phyloP scores from a whole-genome alignment of 1,284 basidiomycete genomes.

The Ustilago trichophora region DNA sequence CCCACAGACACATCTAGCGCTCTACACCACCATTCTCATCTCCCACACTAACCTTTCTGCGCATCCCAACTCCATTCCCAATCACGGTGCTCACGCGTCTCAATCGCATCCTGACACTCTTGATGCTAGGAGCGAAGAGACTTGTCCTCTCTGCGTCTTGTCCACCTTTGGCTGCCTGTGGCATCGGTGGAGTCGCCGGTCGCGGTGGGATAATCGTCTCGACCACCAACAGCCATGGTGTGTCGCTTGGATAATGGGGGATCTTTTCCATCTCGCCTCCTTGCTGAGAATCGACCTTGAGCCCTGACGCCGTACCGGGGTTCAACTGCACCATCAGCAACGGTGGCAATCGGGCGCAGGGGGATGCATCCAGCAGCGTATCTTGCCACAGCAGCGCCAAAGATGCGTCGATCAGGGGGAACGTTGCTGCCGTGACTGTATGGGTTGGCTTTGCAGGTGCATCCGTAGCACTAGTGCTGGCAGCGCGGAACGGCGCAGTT shows the following conservation, averaged over 20 bases:
- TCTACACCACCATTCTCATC: too few relatives aligned
- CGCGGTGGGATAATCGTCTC: slow-evolving; percentile 41
- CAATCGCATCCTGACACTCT: slow-evolving; percentile 18
- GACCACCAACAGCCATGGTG: slow-evolving; percentile 28
- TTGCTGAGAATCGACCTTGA: neutral
- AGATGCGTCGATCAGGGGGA: slow-evolving; percentile 1
- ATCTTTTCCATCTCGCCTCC: neutral
- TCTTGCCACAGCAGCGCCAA: slow-evolving; percentile 43
- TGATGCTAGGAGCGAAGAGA: slow-evolving; percentile 44
- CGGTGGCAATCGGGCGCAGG: slow-evolving; percentile 19
- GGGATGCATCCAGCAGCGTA: slow-evolving; percentile 23
- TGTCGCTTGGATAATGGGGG: neutral
- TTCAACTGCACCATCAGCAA: slow-evolving; percentile 34
- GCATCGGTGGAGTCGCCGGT: slow-evolving; percentile 26
- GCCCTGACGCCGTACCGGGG: neutral
- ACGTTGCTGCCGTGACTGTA: slow-evolving; percentile 4
- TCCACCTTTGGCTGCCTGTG: neutral
- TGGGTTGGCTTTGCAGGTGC: neutral
- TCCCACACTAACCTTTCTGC: too few relatives aligned
- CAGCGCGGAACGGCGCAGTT: neutral
- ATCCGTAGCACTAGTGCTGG: neutral
- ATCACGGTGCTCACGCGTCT: slow-evolving; percentile 35
- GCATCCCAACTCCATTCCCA: too few relatives aligned
- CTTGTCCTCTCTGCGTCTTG: slow-evolving; percentile 16
- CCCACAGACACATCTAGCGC: too few relatives aligned